phyloP scores from a whole-genome alignment of 345 rosid genomes.

The thale cress (Arabidopsis thaliana) region TAIR10.1 NC_003071.7:9974001-9974500 shows the following conservation, averaged over 20 bases:
- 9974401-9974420: constrained; percentile 1
- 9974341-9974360: constrained; percentile 93
- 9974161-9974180: constrained; percentile 98
- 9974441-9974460: constrained; percentile 59
- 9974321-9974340: constrained; percentile 87
- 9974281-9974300: constrained; percentile 87
- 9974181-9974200: constrained; percentile 72
- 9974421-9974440: neutral
- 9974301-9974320: constrained; percentile 87
- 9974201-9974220: neutral
- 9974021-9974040: neutral
- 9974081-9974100: constrained; percentile 96
- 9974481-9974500: constrained; percentile 94
- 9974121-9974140: constrained; percentile 98
- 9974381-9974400: neutral
- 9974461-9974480: constrained; percentile 88
- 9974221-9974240: neutral
- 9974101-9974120: constrained; percentile 92
- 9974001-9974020: neutral
- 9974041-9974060: constrained; percentile 70
- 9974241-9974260: constrained; percentile 17
- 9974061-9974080: constrained; percentile 88
- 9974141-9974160: constrained; percentile 95
- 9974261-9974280: constrained; percentile 65
- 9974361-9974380: constrained; percentile 72